Evolutionary conservation across 2,329 filamentous ascomycete genomes (phyloP).

Genomic region (Aureobasidium sp.): DNA sequence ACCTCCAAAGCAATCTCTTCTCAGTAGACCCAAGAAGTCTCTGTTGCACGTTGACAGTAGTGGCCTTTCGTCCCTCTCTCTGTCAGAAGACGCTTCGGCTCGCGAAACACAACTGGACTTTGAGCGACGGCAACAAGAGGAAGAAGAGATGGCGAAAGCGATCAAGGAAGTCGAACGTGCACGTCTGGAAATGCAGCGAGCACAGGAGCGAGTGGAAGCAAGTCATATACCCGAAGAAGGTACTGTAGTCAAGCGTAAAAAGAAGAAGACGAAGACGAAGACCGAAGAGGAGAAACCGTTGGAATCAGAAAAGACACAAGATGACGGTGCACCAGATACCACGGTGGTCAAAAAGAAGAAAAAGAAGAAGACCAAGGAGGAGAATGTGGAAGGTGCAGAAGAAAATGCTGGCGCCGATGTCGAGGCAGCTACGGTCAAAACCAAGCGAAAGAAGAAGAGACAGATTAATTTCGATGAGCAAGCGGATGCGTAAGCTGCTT

Average conservation of each 20-base stretch:
- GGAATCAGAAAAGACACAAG: background rate
- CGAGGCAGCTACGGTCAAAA: constrained; percentile 67
- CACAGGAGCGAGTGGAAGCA: constrained; percentile 65
- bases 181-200: constrained; percentile 80
- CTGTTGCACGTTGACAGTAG: constrained; percentile 84
- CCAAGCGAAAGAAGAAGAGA: constrained; percentile 79
- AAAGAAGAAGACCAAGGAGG: constrained; percentile 48
- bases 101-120: constrained; percentile 42
- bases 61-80: constrained; percentile 62
- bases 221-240: constrained; percentile 56
- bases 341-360: constrained; percentile 63
- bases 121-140: constrained; percentile 64
- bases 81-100: constrained; percentile 44
- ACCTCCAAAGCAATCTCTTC: constrained; percentile 23
- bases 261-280: constrained; percentile 13
- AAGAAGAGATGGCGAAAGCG: constrained; percentile 80
- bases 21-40: constrained; percentile 46
- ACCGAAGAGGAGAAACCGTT: background rate
- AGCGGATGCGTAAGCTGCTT: background rate
- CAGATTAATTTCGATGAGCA: constrained; percentile 57
- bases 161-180: constrained; percentile 82
- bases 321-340: background rate
- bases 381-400: constrained; percentile 43
- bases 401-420: constrained; percentile 67
- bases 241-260: constrained; percentile 13